Conservation (phyloP, 495 filamentous ascomycete genomes). For the Lichenothelia convexa region DNA sequence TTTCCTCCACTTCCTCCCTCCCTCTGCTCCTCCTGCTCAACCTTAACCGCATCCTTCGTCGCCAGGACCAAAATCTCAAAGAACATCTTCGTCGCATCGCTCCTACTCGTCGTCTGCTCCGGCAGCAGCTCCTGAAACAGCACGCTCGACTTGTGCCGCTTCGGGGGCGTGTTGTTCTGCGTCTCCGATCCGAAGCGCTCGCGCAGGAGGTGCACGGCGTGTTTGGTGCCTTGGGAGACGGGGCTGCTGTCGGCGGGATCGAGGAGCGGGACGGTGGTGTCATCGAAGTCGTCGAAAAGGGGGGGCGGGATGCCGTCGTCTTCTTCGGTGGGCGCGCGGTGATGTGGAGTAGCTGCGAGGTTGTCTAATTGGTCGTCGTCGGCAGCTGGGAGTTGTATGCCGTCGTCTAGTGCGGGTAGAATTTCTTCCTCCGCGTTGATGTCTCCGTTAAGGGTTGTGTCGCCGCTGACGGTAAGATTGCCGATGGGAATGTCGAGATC, state of each 20-base stretch:
- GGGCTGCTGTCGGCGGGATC: constrained; percentile 66
- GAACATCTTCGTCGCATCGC: constrained; percentile 97
- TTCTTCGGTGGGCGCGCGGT: constrained; percentile 22
- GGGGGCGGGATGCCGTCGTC: constrained; percentile 11
- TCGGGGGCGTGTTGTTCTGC: constrained; percentile 32
- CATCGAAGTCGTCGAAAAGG: constrained; percentile 40
- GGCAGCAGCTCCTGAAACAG: constrained; percentile 87
- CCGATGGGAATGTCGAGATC: constrained; percentile 1
- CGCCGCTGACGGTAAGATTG: constrained; percentile 9
- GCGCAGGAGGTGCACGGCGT: constrained; percentile 85
- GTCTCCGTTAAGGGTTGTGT: constrained; percentile 8
- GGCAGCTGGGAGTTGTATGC: no score
- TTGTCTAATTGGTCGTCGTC: no score
- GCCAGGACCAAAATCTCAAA: constrained; percentile 90
- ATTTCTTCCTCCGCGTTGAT: background rate
- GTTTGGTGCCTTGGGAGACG: constrained; percentile 75
- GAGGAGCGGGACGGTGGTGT: constrained; percentile 51
- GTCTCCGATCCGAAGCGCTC: constrained; percentile 60
- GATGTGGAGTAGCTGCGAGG: background rate
- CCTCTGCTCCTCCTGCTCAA: constrained; percentile 63
- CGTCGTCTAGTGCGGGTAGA: constrained; percentile 9
- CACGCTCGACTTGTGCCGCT: constrained; percentile 58
- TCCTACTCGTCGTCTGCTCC: constrained; percentile 53
- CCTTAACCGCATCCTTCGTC: constrained; percentile 93
- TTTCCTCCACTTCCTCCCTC: no score